phyloP scores from a whole-genome alignment of 768 basidiomycete species.

The Pulveroboletus ravenelii region DNA sequence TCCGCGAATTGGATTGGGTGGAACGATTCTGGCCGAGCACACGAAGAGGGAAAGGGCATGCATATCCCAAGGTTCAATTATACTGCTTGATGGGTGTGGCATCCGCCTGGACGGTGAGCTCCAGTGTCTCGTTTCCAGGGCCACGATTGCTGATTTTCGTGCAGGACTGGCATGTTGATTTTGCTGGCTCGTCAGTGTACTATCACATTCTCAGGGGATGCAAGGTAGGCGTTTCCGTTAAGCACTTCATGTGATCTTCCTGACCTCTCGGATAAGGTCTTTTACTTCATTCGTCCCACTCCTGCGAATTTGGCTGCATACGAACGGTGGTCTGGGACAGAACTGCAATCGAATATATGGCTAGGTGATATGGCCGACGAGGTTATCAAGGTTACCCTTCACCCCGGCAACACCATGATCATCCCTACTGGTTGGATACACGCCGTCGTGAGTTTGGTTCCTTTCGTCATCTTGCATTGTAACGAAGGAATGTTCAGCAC shows the following conservation, averaged over 20 bases:
- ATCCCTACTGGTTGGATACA: slow-evolving; percentile 98
- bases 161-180: slow-evolving; percentile 98
- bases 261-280: slow-evolving; percentile 49
- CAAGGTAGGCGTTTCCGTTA: slow-evolving; percentile 49
- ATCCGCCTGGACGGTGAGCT: slow-evolving; percentile 88
- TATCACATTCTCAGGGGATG: slow-evolving; percentile 87
- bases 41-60: slow-evolving; percentile 64
- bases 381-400: slow-evolving; percentile 78
- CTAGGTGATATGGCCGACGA: slow-evolving; percentile 90
- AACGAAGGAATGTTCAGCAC: slow-evolving; percentile 45
- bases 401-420: slow-evolving; percentile 82
- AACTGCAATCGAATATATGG: slow-evolving; percentile 84
- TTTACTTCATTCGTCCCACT: slow-evolving; percentile 94
- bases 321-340: slow-evolving; percentile 90
- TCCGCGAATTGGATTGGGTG: slow-evolving; percentile 93
- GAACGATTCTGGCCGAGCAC: slow-evolving; percentile 90
- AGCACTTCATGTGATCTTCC: not conserved
- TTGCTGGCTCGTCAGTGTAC: slow-evolving; percentile 96
- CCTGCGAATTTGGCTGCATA: slow-evolving; percentile 82
- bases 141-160: not conserved
- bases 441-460: slow-evolving; percentile 66
- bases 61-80: slow-evolving; percentile 89
- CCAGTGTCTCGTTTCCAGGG: not conserved
- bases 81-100: slow-evolving; percentile 97
- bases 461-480: not conserved